Evolutionary conservation across 2,329 filamentous ascomycete genomes (phyloP), one percentile per base, ranked within the genome.

Genomic region (Raffaelea ambrosiae): DNA sequence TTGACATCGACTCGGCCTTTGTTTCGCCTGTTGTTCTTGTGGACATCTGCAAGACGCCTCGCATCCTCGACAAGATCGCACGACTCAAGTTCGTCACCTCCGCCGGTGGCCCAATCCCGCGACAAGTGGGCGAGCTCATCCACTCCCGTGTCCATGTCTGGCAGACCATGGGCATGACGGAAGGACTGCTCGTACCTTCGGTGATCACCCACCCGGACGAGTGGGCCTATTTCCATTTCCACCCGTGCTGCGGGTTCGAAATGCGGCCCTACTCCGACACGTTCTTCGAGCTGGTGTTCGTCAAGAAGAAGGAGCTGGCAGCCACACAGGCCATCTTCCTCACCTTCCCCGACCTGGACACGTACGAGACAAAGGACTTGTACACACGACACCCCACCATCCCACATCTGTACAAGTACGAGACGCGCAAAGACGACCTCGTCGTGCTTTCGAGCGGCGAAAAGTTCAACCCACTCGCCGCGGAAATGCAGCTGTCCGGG

Each of bases 361-460:
- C 72, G 51, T 73, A 63, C 54, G 59, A 63, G 8, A 72, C 67
- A 7, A 67, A 66, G 36, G 73, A 76, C 46, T 52, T 76, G 16
- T 73, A 65, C 55, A 56, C 43, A 33, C 59, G 54, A 11, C 68
- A 72, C 44, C 68, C 68, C 0, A 63, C 61, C 1, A 46, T 64
- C 3, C 60, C 61, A 0, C 52, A 68, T 38, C 58, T 66, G 50
- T 72, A 63, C 63, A 49, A 58, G 21, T 60, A 62, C 43, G 52
- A 57, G 13, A 61, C 63, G 21, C 57, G 65, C n/a, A 51, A 58
- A 0, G 72, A 76, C 49, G 68, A 72, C 51, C 59, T 76, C 40
- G 68, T 76, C 16, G 71, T 76, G 14, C 67, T 77, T 33, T 68
- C 66, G 2, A 74, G 69, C 42, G 72, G 72, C 23, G 70, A 74